Percentiles rank a stretch among this genome's conserved stretches.
Conservation (phyloP, 2,329 filamentous ascomycete genomes). For the Stromatinia cepivora region DNA sequence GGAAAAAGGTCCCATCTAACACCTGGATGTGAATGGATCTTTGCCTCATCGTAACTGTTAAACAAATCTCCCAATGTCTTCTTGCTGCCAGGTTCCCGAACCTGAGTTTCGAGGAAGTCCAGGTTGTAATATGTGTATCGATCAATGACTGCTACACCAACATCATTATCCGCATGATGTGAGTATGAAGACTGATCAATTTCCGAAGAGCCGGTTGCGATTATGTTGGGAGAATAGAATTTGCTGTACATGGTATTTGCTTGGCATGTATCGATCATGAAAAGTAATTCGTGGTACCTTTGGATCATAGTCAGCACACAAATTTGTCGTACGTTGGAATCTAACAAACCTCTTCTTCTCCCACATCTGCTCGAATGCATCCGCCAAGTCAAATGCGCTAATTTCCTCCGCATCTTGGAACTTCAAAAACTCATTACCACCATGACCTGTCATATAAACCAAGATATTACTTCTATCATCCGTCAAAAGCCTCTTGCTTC, state of each 20-base stretch:
- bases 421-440: constrained; percentile 96
- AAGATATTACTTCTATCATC: constrained; percentile 96
- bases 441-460: constrained; percentile 99
- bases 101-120: constrained; percentile 90
- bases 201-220: constrained; percentile 94
- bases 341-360: constrained; percentile 81
- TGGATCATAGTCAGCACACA: not conserved
- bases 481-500: constrained; percentile 89
- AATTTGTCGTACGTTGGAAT: not conserved
- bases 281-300: constrained; percentile 93
- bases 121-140: constrained; percentile 98
- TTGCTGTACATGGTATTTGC: constrained; percentile 99
- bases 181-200: constrained; percentile 96
- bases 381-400: constrained; percentile 89
- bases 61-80: constrained; percentile 92
- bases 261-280: constrained; percentile 99
- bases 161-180: constrained; percentile 96
- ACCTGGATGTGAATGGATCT: constrained; percentile 91
- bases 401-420: constrained; percentile 99
- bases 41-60: constrained; percentile 90
- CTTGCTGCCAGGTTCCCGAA: constrained; percentile 81
- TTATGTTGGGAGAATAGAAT: constrained; percentile 96
- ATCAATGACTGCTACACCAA: constrained; percentile 97
- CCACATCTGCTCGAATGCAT: constrained; percentile 99
- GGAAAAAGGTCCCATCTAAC: constrained; percentile 94